Conservation (phyloP, 768 basidiomycete genomes). For the Mycena alexandri region DNA sequence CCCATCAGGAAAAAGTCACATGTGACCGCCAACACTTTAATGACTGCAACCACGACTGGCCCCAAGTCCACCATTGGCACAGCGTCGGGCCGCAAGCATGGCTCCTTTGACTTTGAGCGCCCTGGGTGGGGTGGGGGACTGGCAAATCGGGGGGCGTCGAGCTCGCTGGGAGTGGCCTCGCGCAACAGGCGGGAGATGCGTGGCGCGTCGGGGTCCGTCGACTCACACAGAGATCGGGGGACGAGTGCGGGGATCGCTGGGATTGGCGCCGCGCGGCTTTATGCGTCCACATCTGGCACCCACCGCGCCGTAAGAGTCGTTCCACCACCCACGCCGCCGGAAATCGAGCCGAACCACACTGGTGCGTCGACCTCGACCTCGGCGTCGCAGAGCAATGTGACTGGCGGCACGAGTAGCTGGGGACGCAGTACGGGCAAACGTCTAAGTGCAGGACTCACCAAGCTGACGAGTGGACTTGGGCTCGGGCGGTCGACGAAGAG, state of each 20-base stretch:
- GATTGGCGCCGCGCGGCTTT: slow-evolving; percentile 34
- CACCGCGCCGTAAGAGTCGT: slow-evolving; percentile 36
- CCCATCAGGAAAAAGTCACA: slow-evolving; percentile 7
- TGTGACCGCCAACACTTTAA: slow-evolving; percentile 21
- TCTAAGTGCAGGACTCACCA: slow-evolving; percentile 71
- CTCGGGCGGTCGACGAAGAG: slow-evolving; percentile 44
- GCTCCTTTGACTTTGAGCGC: slow-evolving; percentile 83
- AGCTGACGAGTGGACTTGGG: slow-evolving; percentile 53
- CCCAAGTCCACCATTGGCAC: slow-evolving; percentile 24
- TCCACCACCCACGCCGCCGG: slow-evolving; percentile 40
- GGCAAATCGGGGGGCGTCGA: slow-evolving; percentile 56
- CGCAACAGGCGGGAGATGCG: slow-evolving; percentile 48
- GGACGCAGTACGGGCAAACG: slow-evolving; percentile 52
- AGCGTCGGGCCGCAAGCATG: slow-evolving; percentile 59
- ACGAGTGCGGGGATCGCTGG: slow-evolving; percentile 33
- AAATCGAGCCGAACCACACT: slow-evolving; percentile 53
- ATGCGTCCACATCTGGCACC: slow-evolving; percentile 33
- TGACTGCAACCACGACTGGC: neutral
- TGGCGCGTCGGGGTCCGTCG: slow-evolving; percentile 28
- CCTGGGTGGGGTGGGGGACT: slow-evolving; percentile 59
- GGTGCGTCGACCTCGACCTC: slow-evolving; percentile 58
- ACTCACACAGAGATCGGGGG: slow-evolving; percentile 12
- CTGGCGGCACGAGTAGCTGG: slow-evolving; percentile 42
- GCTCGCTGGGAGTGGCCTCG: slow-evolving; percentile 47
- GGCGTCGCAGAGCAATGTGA: slow-evolving; percentile 41